These are phyloP conservation scores for Reticulascus tulasneorum DNA, from an alignment of 2,329 filamentous ascomycete genomes.

Conservation along the genomic window DNA sequence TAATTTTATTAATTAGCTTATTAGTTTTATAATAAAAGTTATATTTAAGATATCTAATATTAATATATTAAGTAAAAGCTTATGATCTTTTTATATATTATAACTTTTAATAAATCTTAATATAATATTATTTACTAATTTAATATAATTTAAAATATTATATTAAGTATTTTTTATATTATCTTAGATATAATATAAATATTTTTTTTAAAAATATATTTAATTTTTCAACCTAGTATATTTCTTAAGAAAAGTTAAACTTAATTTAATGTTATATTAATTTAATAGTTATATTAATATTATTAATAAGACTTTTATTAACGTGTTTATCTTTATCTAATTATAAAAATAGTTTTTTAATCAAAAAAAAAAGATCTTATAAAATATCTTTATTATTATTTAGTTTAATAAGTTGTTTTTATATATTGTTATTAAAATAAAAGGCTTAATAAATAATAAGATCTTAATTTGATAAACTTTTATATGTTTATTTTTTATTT, in stretches of 20 bases:
- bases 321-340: not conserved
- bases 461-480: not conserved
- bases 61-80: not conserved
- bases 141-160: not conserved
- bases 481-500: not conserved
- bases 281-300: not conserved
- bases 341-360: not conserved
- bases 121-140: not conserved
- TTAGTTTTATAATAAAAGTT: not conserved
- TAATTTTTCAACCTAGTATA: not conserved
- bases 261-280: not conserved
- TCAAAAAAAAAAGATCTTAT: not conserved
- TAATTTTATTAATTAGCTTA: not conserved
- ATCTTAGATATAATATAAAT: not conserved
- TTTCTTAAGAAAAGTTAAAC: not conserved
- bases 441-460: not conserved
- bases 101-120: conserved; percentile 1
- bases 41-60: not conserved
- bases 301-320: not conserved
- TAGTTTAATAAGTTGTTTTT: not conserved
- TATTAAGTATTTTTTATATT: not conserved
- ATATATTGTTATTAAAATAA: not conserved
- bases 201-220: not conserved
- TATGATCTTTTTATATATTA: not conserved
- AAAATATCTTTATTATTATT: not conserved